Evolutionary conservation across 257 asterid genomes (phyloP).

Genomic region (Solanum infundibuliforme): DNA sequence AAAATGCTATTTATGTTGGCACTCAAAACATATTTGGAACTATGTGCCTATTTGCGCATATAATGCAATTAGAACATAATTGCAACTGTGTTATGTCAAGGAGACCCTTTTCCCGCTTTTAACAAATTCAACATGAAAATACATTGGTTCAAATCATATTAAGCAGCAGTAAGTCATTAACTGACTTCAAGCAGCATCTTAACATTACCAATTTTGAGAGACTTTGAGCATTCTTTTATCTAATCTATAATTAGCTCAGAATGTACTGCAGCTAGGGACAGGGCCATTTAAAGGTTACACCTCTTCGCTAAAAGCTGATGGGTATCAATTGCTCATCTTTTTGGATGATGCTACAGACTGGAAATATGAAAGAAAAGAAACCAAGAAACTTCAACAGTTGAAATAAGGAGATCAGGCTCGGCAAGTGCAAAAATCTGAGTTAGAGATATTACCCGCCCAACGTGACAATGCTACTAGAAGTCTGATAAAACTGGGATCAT

Average conservation of each 20-base stretch:
- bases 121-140: not conserved
- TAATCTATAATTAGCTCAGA: not conserved
- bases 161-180: not conserved
- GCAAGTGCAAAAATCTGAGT: not conserved
- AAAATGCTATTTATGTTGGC: not conserved
- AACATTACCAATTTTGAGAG: not conserved
- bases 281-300: conserved; percentile 1
- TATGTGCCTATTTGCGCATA: not conserved
- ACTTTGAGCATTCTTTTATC: not conserved
- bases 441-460: conserved; percentile 47
- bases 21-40: not conserved
- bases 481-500: conserved; percentile 33
- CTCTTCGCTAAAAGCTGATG: not conserved
- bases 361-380: not conserved
- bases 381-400: not conserved
- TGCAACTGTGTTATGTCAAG: not conserved
- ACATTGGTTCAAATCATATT: not conserved
- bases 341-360: not conserved
- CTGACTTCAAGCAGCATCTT: not conserved
- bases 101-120: not conserved
- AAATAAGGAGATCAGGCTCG: not conserved
- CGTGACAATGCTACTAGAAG: conserved; percentile 54
- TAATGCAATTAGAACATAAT: not conserved
- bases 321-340: not conserved
- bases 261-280: conserved; percentile 57